Evolutionary conservation across 441 rosid species (phyloP), one percentile per base, ranked within the genome.

Genomic region (Erysimum cheiri): DNA sequence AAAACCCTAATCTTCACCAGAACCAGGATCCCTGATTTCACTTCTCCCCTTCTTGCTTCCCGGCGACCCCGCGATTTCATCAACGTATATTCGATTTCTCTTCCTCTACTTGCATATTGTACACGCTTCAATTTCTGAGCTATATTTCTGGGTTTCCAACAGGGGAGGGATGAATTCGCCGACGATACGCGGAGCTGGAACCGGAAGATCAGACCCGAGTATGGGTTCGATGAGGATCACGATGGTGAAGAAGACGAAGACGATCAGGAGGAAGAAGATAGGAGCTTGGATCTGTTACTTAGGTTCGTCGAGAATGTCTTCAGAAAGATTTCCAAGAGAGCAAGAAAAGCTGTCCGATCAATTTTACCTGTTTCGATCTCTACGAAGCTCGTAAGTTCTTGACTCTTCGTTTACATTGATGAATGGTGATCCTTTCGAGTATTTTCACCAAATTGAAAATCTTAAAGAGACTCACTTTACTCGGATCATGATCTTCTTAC

Each of bases 211-310:
- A 64, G 69, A 62, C 75, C 83, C 9, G 86, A 83, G 46, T 68
- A 72, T 35, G 56, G 52, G 39, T 71, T 60, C 2, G 74, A 71
- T 46, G 80, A 72, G 17, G 77, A 63, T 39, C 35, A 62, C 29
- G 71, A 72, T 0, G 79, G 66, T 5, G 89, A 80, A 3, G 81
- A 80, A 0, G 96, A 71, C 0, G 94, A 84, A 0, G 88, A 77
- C 1, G 87, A 81, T 0, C 89, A 84, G 0, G 96, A 83, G 19
- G 92, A 84, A 14, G 94, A 88, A 64, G 97, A 85, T 74, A 48
- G 95, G 83, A 93, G 98, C 59, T 83, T 93, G 79, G 97, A 91
- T 83, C 87, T 91, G 6, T 71, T 93, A 29, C 82, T 89, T 67
- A 85, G 70, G 57, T 91, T 93, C 41, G 77, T 91, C 0, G 85